Conservation (phyloP, 352 stramenopile genomes). For the Plasmopara halstedii region DNA sequence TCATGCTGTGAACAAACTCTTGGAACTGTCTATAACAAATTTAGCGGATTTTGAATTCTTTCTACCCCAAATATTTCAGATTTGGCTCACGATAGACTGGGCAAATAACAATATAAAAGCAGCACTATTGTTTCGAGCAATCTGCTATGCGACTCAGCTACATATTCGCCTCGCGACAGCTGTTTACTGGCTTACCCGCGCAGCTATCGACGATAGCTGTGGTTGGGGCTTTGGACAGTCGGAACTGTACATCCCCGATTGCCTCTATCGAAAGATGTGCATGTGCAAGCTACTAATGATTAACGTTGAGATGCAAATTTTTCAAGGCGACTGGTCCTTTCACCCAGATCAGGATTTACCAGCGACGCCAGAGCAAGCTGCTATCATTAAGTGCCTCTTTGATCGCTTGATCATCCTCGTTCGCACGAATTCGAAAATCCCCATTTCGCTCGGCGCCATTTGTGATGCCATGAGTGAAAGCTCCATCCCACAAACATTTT, state of each 20-base stretch:
- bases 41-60: conserved; percentile 82
- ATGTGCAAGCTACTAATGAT: conserved; percentile 77
- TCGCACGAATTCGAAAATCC: conserved; percentile 22
- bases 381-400: conserved; percentile 62
- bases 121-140: conserved; percentile 61
- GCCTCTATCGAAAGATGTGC: conserved; percentile 70
- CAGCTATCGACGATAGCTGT: conserved; percentile 71
- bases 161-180: conserved; percentile 73
- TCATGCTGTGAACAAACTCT: conserved; percentile 58
- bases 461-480: conserved; percentile 46
- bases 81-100: conserved; percentile 79
- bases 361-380: conserved; percentile 43
- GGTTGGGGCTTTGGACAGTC: conserved; percentile 76
- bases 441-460: conserved; percentile 40
- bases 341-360: conserved; percentile 54
- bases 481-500: conserved; percentile 39
- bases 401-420: conserved; percentile 48
- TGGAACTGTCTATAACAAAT: conserved; percentile 53
- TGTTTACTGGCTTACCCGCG: conserved; percentile 74
- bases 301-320: conserved; percentile 80
- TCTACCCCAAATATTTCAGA: conserved; percentile 74
- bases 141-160: conserved; percentile 61
- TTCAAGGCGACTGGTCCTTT: conserved; percentile 50
- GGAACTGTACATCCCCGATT: conserved; percentile 64
- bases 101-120: conserved; percentile 67